Base-by-base conservation (phyloP, 768 basidiomycete genomes). In the Boletus rubroflammeus region DNA sequence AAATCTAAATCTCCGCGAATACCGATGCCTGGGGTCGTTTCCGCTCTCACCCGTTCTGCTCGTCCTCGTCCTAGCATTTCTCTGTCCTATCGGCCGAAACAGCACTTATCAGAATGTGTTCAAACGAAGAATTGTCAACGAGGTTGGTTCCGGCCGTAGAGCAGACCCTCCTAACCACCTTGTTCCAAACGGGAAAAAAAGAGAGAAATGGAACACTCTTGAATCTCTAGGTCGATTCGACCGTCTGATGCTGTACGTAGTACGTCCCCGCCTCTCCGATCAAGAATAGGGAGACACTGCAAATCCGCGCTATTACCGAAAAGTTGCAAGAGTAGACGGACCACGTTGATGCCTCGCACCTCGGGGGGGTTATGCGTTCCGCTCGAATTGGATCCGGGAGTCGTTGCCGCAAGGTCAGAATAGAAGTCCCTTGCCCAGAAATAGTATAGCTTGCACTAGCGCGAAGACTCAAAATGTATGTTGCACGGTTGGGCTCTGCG, bases 1-100 rank as follows among this genome's bases (percentile, higher is more conserved):
- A 59, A 49, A 47, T 47, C 56, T 38, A 53, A 49, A 68, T 67
- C 56, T 58, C 67, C 67, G 66, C 50, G 34, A 50, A 51, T 9
- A 34, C 51, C 56, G 47, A 63, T 38, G 39, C 11, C 46, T 29
- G 41, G 47, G 9, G 10, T 36, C 26, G 50, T 56, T 19, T 47
- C 63, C 21, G 23, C 29, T 28, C 14, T 35, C 38, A 9, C 23
- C 11, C 31, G 25, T 29, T 45, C 41, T 25, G 21, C 5, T 6
- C 42, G 38, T 49, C 43, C 5, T 6, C 42, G 38, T 49, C 43
- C 31, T 44, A 7, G n/a, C 55, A 59, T 61, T 50, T 17, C 19
- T 14, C n/a, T 35, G 34, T 35, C 35, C 34, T 40, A 46, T 63
- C 29, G 51, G 41, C 51, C 52, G 28, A 50, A 45, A 47, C 8